These are phyloP conservation scores for Russula foetens DNA, from an alignment of 768 basidiomycete species.

Conservation along the genomic window DNA sequence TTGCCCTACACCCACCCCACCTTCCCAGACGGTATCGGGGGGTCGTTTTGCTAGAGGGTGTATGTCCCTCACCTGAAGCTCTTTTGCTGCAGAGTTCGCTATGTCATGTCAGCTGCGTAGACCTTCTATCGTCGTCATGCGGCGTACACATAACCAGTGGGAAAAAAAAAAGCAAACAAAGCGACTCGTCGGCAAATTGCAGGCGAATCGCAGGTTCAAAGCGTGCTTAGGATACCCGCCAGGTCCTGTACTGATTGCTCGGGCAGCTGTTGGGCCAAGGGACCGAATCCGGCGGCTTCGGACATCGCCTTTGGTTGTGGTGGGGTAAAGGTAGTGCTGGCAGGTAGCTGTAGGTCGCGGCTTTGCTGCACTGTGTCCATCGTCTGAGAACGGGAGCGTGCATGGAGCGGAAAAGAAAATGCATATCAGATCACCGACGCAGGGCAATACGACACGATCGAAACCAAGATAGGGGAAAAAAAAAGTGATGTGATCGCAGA, in stretches of 20 bases:
- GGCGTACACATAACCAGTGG: neutral
- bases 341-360: neutral
- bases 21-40: neutral
- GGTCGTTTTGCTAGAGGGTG: neutral
- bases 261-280: neutral
- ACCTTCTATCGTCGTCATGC: neutral
- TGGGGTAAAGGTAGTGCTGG: neutral
- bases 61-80: neutral
- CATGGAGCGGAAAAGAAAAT: too few relatives aligned
- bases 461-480: too few relatives aligned
- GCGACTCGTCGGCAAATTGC: neutral
- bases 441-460: neutral
- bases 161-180: neutral
- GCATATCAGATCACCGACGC: neutral
- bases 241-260: constrained; percentile 5
- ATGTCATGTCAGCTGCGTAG: neutral
- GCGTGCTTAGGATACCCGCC: neutral
- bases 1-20: neutral
- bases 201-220: neutral
- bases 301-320: neutral
- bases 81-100: neutral
- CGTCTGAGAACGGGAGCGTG: neutral
- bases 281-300: neutral
- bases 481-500: too few relatives aligned
- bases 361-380: neutral